Evolutionary conservation across 768 basidiomycete genomes (phyloP), one percentile per base, ranked within the genome.

Genomic region (Kwoniella pini): DNA sequence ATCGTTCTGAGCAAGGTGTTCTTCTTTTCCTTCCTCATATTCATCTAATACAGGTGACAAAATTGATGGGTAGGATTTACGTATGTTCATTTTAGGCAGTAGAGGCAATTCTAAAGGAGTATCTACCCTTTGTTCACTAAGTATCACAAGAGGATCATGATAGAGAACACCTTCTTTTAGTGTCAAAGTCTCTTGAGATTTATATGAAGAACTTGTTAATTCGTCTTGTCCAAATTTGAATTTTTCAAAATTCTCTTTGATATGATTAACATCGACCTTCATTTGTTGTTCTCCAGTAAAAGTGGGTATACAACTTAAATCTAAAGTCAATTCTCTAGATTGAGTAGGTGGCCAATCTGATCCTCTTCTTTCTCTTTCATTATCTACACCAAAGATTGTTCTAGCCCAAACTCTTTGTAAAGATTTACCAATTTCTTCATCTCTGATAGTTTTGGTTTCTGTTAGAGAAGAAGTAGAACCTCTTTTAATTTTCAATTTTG

Each of bases 321-420:
- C 52, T 9, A 61, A 26, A 13, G 1, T 46, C 52, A 61, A 45
- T 19, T 40, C 33, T 27, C 59, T 61, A 1, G 43, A 31, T 17
- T 44, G n/a, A 24, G 59, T 61, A 38, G 59, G 59, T 2, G 59
- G 59, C 59, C 59, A 61, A 33, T 61, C 59, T 11, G 59, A 61
- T 28, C 59, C 59, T 28, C 59, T 28, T 26, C 59, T 39, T 33
- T 46, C 21, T 30, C 52, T 36, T 13, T 54, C 59, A 24, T 27
- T 28, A 0, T 11, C 15, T 26, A 15, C 33, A 19, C 30, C 42
- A n/a, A 17, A 3, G 1, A 45, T 42, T 4, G 40, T 24, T n/a
- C 50, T 22, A 21, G 51, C 50, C 42, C 33, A 46, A 1, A 44
- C 44, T 28, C 58, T 17, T 7, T 27, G 12, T 3, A 46, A 19